phyloP scores from a whole-genome alignment of 2,329 filamentous ascomycete genomes.

The Camillea tinctor region DNA sequence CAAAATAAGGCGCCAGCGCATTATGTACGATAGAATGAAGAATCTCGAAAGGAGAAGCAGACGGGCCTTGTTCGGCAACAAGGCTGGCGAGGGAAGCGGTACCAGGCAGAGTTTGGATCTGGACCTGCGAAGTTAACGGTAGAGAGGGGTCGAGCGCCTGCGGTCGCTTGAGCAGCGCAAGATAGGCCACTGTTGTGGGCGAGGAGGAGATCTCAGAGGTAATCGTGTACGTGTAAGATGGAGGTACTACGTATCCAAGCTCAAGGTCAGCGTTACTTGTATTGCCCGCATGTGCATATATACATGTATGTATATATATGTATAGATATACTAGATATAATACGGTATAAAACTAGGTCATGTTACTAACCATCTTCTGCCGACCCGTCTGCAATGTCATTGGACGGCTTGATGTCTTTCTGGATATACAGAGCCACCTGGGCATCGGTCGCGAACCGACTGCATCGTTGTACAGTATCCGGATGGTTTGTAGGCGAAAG shows the following conservation, averaged over 20 bases:
- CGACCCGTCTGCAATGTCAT: slow-evolving; percentile 49
- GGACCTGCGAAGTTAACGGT: slow-evolving; percentile 83
- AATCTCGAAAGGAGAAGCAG: slow-evolving; percentile 84
- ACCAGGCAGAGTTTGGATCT: slow-evolving; percentile 88
- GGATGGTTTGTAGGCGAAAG: slow-evolving; percentile 68
- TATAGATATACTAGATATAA: too few relatives aligned
- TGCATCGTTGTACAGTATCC: slow-evolving; percentile 84
- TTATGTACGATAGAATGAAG: slow-evolving; percentile 90
- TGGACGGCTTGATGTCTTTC: slow-evolving; percentile 67
- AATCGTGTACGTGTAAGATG: slow-evolving; percentile 72
- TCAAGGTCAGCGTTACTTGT: slow-evolving; percentile 24
- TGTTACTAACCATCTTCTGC: slow-evolving; percentile 43
- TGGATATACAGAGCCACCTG: slow-evolving; percentile 89
- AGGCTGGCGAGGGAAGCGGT: slow-evolving; percentile 67
- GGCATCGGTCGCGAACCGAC: slow-evolving; percentile 83
- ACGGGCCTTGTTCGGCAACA: slow-evolving; percentile 67
- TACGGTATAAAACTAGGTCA: too few relatives aligned
- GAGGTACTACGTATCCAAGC: slow-evolving; percentile 34
- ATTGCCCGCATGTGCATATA: neutral
- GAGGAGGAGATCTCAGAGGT: slow-evolving; percentile 79
- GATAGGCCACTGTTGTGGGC: slow-evolving; percentile 76
- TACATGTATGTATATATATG: too few relatives aligned
- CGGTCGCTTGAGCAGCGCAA: slow-evolving; percentile 87
- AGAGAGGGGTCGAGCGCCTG: slow-evolving; percentile 80
- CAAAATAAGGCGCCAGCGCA: slow-evolving; percentile 92